A percentile compares a stretch with the other conserved stretches of the same genome.
Evolutionary conservation across 106 monocot genomes (phyloP).

Genomic region (Dioscorea alata): DNA sequence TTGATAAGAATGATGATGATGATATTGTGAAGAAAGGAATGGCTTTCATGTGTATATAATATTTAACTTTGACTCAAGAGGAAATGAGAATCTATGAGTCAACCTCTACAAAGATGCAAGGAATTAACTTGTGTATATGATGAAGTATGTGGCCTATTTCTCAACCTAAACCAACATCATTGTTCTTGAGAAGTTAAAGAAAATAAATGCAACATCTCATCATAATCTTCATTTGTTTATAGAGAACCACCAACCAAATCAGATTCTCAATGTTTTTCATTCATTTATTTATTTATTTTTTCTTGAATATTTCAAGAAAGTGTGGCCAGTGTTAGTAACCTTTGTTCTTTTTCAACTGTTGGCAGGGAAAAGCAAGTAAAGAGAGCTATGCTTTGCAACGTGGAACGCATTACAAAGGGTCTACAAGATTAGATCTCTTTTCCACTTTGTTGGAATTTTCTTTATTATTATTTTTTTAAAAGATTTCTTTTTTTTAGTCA

Average conservation of each 20-base stretch:
- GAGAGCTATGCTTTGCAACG: slow-evolving; percentile 14
- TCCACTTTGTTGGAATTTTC: slow-evolving; percentile 2
- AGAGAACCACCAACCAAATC: not conserved
- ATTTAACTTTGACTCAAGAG: too few relatives aligned
- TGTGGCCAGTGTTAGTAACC: not conserved
- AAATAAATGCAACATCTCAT: too few relatives aligned
- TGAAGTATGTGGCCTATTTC: too few relatives aligned
- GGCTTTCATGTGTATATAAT: not conserved
- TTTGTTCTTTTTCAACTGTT: slow-evolving; percentile 2
- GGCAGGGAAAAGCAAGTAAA: not conserved
- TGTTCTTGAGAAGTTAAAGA: too few relatives aligned
- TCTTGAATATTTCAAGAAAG: not conserved
- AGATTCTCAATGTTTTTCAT: not conserved
- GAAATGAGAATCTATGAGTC: too few relatives aligned
- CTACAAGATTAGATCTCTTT: not conserved
- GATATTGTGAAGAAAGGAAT: not conserved
- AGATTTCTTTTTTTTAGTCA: slow-evolving; percentile 1
- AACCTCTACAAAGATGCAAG: too few relatives aligned
- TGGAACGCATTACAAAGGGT: slow-evolving; percentile 18
- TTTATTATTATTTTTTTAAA: not conserved
- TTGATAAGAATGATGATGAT: not conserved
- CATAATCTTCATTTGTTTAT: too few relatives aligned
- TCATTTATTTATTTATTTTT: too few relatives aligned
- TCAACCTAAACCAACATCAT: too few relatives aligned
- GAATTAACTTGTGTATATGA: too few relatives aligned